A percentile compares a stretch with the other conserved stretches of the same genome.
phyloP scores from a whole-genome alignment of 2,329 filamentous ascomycete genomes.

The Ophioceras dolichostomum region DNA sequence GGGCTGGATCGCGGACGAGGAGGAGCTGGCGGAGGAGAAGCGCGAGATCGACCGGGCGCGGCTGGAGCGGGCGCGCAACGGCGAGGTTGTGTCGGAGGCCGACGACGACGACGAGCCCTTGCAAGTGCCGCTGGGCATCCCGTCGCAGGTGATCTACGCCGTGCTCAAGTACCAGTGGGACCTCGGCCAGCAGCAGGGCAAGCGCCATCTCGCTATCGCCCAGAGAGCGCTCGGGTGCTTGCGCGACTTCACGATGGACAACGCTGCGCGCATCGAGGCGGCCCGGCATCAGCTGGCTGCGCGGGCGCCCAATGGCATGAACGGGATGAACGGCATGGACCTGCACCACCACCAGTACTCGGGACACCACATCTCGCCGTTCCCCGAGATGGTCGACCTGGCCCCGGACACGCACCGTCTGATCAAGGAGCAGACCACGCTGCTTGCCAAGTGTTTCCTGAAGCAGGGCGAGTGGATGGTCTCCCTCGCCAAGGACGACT shows the following conservation, averaged over 20 bases:
- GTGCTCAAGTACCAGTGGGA: constrained; percentile 97
- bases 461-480: constrained; percentile 96
- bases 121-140: constrained; percentile 33
- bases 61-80: constrained; percentile 7
- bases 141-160: constrained; percentile 84
- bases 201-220: constrained; percentile 29
- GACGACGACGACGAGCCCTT: background rate
- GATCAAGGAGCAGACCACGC: constrained; percentile 48
- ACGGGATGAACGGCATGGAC: constrained; percentile 24
- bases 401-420: constrained; percentile 38
- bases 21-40: constrained; percentile 7
- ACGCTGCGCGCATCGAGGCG: constrained; percentile 39
- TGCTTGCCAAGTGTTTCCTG: constrained; percentile 91
- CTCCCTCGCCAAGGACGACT: constrained; percentile 71
- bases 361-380: background rate
- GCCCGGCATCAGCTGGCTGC: constrained; percentile 36
- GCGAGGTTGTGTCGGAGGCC: background rate
- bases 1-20: constrained; percentile 33
- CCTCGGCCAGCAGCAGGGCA: constrained; percentile 49
- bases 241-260: constrained; percentile 47
- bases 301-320: constrained; percentile 30
- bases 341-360: background rate
- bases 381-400: constrained; percentile 14
- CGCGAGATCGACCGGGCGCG: constrained; percentile 7
- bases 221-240: constrained; percentile 47